phyloP scores from a whole-genome alignment of 305 asterid species.

The Fraxinus dipetala region DNA sequence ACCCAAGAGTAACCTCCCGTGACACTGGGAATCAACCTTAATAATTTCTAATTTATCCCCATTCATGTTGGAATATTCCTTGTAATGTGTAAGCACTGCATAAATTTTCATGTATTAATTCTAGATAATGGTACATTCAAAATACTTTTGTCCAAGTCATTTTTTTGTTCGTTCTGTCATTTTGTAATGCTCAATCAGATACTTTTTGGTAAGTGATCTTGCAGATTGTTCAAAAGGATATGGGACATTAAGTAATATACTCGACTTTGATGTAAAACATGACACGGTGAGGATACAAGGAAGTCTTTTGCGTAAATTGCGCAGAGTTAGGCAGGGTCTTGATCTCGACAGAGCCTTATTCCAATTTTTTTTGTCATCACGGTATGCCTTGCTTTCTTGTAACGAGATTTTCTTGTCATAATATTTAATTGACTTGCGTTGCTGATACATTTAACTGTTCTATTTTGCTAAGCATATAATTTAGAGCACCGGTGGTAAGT shows the following conservation, averaged over 20 bases:
- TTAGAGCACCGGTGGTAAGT: not conserved
- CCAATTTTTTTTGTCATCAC: slow-evolving; percentile 66
- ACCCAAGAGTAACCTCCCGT: not conserved
- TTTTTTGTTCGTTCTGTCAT: not conserved
- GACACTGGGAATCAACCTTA: not conserved
- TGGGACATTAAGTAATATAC: slow-evolving; percentile 46
- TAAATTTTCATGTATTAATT: not conserved
- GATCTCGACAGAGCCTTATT: slow-evolving; percentile 84
- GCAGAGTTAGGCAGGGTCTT: slow-evolving; percentile 96
- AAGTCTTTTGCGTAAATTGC: slow-evolving; percentile 80
- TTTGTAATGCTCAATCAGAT: not conserved
- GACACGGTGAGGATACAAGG: slow-evolving; percentile 71
- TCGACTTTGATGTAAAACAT: slow-evolving; percentile 57
- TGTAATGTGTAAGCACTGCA: not conserved
- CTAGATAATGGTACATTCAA: not conserved
- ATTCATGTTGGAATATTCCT: not conserved
- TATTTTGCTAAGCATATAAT: not conserved
- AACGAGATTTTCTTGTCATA: not conserved
- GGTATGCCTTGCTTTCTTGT: slow-evolving; percentile 43
- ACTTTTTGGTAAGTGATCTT: slow-evolving; percentile 65
- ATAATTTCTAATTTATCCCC: not conserved
- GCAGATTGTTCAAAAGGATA: slow-evolving; percentile 55
- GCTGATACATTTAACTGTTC: not conserved
- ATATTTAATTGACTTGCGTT: not conserved
- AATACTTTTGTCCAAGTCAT: not conserved